Evolutionary conservation across 2,329 filamentous ascomycete species (phyloP), one percentile per base, ranked within the genome.

Genomic region (Aspergillus puulaauensis): DNA sequence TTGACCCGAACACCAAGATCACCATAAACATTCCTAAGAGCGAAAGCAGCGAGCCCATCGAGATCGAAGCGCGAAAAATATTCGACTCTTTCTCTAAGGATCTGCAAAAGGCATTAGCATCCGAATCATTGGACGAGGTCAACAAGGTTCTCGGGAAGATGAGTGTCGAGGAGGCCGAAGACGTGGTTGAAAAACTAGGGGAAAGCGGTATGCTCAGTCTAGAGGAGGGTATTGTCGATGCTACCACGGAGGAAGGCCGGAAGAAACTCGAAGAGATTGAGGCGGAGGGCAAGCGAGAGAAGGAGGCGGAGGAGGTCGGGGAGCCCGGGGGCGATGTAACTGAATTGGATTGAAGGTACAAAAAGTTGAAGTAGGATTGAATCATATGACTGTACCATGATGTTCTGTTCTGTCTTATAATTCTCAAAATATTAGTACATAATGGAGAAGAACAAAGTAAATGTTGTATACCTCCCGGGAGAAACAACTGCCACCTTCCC

Each of bases 161-260:
- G 91, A 90, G 85, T 65, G 89, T 96, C 1, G 88, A 91, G 31
- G 91, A 96, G 65, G 92, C 92, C 0, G 92, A 96, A 75, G 88
- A 91, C 66, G 79, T 96, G 49, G 90, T 96, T 17, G 89, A 87
- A 66, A 84, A 92, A 70, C 78, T 96, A 60, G 86, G 91, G 31
- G 83, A 95, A 78, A 91, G 91, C 15, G 91, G 90, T 39, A 93
- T 97, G 80, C 77, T 99, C 64, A 96, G 90, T 72, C 75, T 99
- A 51, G 92, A 98, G 73, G 88, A 96, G 70, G 88, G 96, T 50
- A 91, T 99, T 52, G 96, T 99, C 65, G 95, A 99, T 77, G 91
- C 92, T 1, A 99, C 92, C 46, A 96, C 93, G 2, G 88, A 92
- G 70, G 88, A 95, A 72, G 93, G 93, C 3, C 84, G 88, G 79